A percentile compares a stretch with the other conserved stretches of the same genome.
Evolutionary conservation across 805 yeast genomes (phyloP).

Genomic region (Candida loeiensis): DNA sequence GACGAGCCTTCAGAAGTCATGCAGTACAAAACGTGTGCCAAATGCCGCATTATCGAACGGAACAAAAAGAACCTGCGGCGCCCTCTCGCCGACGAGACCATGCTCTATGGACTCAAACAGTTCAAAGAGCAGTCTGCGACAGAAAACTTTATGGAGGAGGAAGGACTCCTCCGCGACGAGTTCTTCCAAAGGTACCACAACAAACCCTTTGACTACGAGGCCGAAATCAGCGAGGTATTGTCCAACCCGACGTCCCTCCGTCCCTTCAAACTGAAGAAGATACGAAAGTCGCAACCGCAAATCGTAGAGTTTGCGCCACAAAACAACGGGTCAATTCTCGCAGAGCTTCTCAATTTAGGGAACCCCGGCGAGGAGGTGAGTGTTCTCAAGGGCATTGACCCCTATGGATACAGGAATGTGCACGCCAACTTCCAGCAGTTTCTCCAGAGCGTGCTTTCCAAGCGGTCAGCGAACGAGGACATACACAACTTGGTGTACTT

Average conservation of each 20-base stretch:
- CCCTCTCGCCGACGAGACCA: conserved; percentile 46
- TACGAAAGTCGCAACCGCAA: background rate
- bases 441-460: conserved; percentile 12
- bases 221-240: conserved; percentile 12
- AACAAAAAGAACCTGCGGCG: conserved; percentile 40
- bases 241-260: conserved; percentile 12
- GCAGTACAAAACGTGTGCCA: conserved; percentile 56
- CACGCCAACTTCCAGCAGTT: conserved; percentile 22
- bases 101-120: conserved; percentile 44
- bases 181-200: conserved; percentile 16
- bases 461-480: conserved; percentile 9
- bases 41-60: conserved; percentile 55
- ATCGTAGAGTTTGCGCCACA: background rate
- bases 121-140: conserved; percentile 35
- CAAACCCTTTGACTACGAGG: conserved; percentile 15
- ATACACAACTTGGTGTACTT: conserved; percentile 13
- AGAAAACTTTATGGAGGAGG: conserved; percentile 33
- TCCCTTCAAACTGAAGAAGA: conserved; percentile 8
- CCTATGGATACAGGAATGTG: conserved; percentile 19
- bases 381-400: conserved; percentile 13
- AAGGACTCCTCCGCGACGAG: conserved; percentile 22
- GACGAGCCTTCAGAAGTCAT: conserved; percentile 55
- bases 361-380: conserved; percentile 11
- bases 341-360: conserved; percentile 14
- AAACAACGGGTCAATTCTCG: background rate